These are phyloP conservation scores for Nemania diffusa DNA, from an alignment of 2,329 filamentous ascomycete genomes.

Conservation along the genomic window DNA sequence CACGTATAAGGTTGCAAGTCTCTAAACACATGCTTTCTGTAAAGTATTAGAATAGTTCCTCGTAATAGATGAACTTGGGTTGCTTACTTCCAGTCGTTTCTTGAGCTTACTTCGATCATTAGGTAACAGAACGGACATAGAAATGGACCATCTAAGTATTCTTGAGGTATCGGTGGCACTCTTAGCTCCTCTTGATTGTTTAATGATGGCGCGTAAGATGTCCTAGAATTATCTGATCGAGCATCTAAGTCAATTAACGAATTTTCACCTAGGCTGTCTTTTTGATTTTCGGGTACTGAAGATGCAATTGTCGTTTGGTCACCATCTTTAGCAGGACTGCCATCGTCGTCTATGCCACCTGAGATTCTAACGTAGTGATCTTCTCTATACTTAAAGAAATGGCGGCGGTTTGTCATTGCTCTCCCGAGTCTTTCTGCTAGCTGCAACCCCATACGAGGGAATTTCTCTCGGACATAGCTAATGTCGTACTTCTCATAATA, in stretches of 20 bases:
- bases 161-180: conserved; percentile 4
- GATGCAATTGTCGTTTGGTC: conserved; percentile 14
- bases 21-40: conserved; percentile 16
- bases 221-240: background rate
- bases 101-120: background rate
- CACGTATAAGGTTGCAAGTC: conserved; percentile 22
- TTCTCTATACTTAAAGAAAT: conserved; percentile 12
- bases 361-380: conserved; percentile 1
- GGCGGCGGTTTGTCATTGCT: conserved; percentile 12
- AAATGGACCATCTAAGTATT: background rate
- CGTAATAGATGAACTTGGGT: background rate
- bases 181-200: background rate
- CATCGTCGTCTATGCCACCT: background rate
- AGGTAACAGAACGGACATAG: conserved; percentile 20
- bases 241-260: background rate
- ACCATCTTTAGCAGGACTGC: background rate
- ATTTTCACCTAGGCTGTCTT: background rate
- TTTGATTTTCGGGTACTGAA: background rate
- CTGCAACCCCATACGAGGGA: background rate
- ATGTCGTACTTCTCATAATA: conserved; percentile 9
- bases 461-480: conserved; percentile 18
- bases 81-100: conserved; percentile 15
- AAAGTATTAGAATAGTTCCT: background rate
- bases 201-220: background rate
- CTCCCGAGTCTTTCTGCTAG: conserved; percentile 12